Base-by-base conservation (phyloP, 106 monocot genomes). In the Alisma plantagoaquatica region DNA sequence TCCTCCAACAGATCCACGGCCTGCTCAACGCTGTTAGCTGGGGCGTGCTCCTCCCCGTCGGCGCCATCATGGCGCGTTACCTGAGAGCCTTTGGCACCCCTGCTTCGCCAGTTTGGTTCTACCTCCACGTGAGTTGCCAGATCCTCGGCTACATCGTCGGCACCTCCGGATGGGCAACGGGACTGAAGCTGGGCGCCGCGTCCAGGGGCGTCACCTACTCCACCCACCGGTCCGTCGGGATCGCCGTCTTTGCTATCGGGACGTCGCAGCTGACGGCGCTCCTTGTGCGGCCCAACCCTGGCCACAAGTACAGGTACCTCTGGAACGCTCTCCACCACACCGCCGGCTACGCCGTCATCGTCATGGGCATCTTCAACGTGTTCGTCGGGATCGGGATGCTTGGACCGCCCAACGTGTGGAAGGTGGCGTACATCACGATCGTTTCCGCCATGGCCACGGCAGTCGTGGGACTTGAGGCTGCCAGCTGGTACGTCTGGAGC, bases 21-120 rank as follows among this genome's bases (percentile, higher is more conserved):
- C 24, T 54, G 0, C 65, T 85, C 20, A 91, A 85, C 33, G 51
- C 85, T 1, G 20, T 66, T 1, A 68, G 85, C 1, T 91, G 91
- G 91, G 85, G 91, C 0, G 57, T 91, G 43, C 59, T 67, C 52
- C 59, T 85, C 3, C 91, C 91, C 0, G 46, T 56, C 7, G 91
- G 85, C 2, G 78, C 65, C 20, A 65, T 61, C 31, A 53, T 72
- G 9, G 91, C 91, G 0, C 71, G 85, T 2, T 85, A 91, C 67
- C 59, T 91, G 21, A 60, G 85, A 23, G 81, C 74, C 11, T 75
- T 31, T 41, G 56, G 71, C 3, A 54, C 62, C 3, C 51, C 67
- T 0, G 70, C 75, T 11, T n/a, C n/a, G n/a, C 78, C 91, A 6
- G 55, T 78, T n/a, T 91, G 91, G 91, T 91, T 85, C 70, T 91